Percentiles rank a stretch among this genome's conserved stretches.
Conservation (phyloP, 1,139 yeast genomes). For the Geotrichum reessii region DNA sequence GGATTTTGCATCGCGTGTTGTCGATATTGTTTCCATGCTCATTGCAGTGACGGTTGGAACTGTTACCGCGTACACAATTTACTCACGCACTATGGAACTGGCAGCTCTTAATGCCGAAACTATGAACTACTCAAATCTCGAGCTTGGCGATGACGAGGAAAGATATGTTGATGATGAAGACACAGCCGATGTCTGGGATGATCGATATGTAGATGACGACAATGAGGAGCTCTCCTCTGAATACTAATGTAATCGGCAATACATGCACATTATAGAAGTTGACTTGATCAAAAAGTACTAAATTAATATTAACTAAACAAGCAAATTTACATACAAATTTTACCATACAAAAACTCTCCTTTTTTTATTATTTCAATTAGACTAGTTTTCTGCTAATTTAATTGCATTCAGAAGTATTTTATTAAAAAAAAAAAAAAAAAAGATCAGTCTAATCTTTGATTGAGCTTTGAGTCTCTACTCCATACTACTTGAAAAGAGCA, state of each 20-base stretch:
- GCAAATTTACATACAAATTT: not conserved
- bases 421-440: too few relatives aligned
- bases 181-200: not conserved
- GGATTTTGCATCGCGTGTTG: slow-evolving; percentile 47
- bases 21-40: slow-evolving; percentile 59
- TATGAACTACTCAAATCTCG: not conserved
- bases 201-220: not conserved
- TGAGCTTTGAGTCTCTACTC: too few relatives aligned
- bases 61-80: slow-evolving; percentile 64
- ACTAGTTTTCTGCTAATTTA: too few relatives aligned
- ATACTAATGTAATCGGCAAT: not conserved
- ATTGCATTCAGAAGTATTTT: too few relatives aligned
- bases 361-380: not conserved
- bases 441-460: too few relatives aligned
- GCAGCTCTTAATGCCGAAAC: slow-evolving; percentile 25
- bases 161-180: not conserved
- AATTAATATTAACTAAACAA: not conserved
- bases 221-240: not conserved
- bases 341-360: not conserved
- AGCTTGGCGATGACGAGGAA: not conserved
- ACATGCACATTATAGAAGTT: not conserved
- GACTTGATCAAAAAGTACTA: not conserved
- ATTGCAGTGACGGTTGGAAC: slow-evolving; percentile 55
- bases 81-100: slow-evolving; percentile 46
- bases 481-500: too few relatives aligned